A percentile compares a stretch with the other conserved stretches of the same genome.
Conservation (phyloP, 805 yeast genomes). For the Sporopachydermia lactativora region DNA sequence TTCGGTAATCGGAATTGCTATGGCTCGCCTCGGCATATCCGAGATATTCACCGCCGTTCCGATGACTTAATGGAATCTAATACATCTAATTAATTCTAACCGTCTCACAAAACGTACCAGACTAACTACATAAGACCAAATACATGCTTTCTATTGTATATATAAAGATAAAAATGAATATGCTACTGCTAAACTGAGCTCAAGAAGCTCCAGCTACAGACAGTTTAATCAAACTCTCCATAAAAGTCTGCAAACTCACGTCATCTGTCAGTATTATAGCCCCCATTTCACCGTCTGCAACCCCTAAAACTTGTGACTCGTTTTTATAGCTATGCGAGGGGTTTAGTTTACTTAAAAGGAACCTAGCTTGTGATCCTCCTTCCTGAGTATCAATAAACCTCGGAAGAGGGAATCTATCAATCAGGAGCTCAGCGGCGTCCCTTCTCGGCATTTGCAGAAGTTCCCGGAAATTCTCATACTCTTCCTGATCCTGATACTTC, state of each 20-base stretch:
- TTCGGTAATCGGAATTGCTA: too few species aligned
- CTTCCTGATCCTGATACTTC: conserved; percentile 47
- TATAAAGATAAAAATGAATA: too few species aligned
- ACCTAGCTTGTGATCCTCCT: conserved; percentile 66
- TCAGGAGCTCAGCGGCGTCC: conserved; percentile 50
- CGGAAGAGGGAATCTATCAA: conserved; percentile 60
- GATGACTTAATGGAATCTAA: too few species aligned
- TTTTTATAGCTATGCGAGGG: conserved; percentile 45
- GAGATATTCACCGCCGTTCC: too few species aligned
- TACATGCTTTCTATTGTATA: too few species aligned
- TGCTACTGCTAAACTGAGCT: too few species aligned
- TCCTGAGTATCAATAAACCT: conserved; percentile 62
- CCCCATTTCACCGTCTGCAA: conserved; percentile 14
- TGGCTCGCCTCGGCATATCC: too few species aligned
- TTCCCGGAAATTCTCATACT: conserved; percentile 42
- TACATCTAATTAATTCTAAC: too few species aligned
- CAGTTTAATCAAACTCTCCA: conserved; percentile 30
- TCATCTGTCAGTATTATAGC: conserved; percentile 44
- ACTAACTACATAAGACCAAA: too few species aligned
- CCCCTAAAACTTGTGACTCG: conserved; percentile 15
- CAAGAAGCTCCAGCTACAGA: background rate
- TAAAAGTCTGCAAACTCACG: conserved; percentile 38
- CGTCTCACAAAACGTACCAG: too few species aligned
- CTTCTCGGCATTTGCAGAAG: conserved; percentile 47
- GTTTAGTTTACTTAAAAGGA: conserved; percentile 52